Evolutionary conservation across 2,329 filamentous ascomycete genomes (phyloP), one percentile per base, ranked within the genome.

Genomic region (Macrophomina tecta): DNA sequence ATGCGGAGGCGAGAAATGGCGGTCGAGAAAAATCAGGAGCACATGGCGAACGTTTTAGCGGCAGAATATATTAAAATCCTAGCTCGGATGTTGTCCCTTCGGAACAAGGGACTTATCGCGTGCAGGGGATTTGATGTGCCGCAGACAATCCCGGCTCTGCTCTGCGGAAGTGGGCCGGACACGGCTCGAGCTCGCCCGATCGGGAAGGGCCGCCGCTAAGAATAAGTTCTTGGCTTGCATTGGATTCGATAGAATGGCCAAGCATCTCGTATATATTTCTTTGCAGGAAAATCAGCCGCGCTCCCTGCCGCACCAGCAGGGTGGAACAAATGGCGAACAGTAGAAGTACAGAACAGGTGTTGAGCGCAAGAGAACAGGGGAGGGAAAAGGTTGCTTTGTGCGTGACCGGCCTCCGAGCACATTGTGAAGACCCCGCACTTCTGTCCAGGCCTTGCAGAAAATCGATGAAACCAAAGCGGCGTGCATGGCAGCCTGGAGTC

Each of bases 201-300:
- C 16, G 14, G 61, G 61, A 49, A 64, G 61, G 61, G 32, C 34
- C 9, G 32, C 34, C 9, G 18, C 61, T 53, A 64, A 64, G 61
- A 64, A 64, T 64, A 64, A 64, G 11, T 9, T 52, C 61, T 52
- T 64, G 61, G 61, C 61, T 62, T 62, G 58, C 58, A 62, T 62
- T 34, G 8, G 18, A 62, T 18, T 49, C 58, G 58, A 62, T 62
- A 49, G 18, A 62, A 28, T 6, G 46, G 45, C 32, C 58, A 62
- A 62, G 58, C 58, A 62, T 49, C 58, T 49, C 58, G 58, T 62
- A 62, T 48, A 23, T 32, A 5, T 16, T 8, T 49, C 45, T 38
- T 38, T 18, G 45, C n/a, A 1, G 5, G 58, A 28, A 61, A 62
- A 62, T 51, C 45, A 49, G 11, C 45, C 58, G 30, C 16, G 6